phyloP scores from a whole-genome alignment of 148 eudicot genomes.

The Amaranthus cruentus region DNA sequence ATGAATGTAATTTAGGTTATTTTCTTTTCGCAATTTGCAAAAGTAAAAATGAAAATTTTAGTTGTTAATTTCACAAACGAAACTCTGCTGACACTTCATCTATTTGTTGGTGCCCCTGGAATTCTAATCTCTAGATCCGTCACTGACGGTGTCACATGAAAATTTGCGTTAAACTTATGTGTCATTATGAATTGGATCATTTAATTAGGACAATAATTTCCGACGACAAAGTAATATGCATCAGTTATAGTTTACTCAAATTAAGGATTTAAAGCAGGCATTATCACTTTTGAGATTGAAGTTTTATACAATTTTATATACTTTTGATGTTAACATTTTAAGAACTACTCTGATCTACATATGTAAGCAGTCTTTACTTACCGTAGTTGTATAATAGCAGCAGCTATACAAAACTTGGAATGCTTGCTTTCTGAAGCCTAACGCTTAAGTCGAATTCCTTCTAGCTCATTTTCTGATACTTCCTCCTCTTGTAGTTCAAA shows the following conservation, averaged over 20 bases:
- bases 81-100: no score
- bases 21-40: no score
- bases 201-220: no score
- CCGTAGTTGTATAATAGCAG: background rate
- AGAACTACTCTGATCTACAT: background rate
- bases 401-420: slow-evolving; percentile 20
- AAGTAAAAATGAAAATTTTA: no score
- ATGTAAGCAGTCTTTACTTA: background rate
- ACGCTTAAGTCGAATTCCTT: background rate
- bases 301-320: background rate
- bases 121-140: no score
- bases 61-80: no score
- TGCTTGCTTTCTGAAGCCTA: background rate
- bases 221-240: no score
- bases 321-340: background rate
- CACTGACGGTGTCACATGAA: no score
- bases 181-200: no score
- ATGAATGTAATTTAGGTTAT: no score
- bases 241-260: background rate
- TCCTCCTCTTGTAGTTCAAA: slow-evolving; percentile 35
- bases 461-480: slow-evolving; percentile 25
- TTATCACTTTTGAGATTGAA: background rate
- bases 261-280: background rate
- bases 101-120: no score
- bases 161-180: no score